Evolutionary conservation across 805 yeast species (phyloP), one percentile per base, ranked within the genome.

Genomic region (Lipomyces japonicus): DNA sequence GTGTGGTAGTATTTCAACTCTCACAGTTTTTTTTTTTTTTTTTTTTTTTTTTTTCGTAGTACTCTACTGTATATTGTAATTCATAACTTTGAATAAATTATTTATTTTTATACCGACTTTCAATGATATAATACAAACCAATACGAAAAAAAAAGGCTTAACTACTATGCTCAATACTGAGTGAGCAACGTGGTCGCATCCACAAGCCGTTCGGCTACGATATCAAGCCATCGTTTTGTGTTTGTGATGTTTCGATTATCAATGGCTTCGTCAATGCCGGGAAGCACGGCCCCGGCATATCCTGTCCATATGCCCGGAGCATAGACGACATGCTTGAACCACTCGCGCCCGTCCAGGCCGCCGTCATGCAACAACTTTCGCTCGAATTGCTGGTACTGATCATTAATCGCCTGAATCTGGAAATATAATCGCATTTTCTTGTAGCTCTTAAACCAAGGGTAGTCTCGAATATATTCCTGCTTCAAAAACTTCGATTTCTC

Each of bases 391-490:
- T 64, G 65, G 41, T 77, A 65, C 55, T 71, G 71, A 26, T 56
- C 30, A 63, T 80, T 79, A 35, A 70, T 32, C n/a, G 35, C 53
- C 39, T 82, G 77, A 49, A 83, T 71, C 47, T 76, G 75, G 14
- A 83, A 75, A 44, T 80, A 82, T 3, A 81, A 71, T 44, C 70
- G 74, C 32, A 86, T 62, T 65, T 87, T 87, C 56, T 73, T 76
- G 57, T 72, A 75, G 45, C 75, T 68, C 55, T 75, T 72, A 70
- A 82, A 87, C 89, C 95, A 84, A 1, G 96, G 89, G 60, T 77
- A 84, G 59, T 87, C 97, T 38, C 74, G 69, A 0, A 73, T 66
- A 47, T 81, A 77, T 30, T 75, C 72, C 1, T 68, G 66, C 55
- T 79, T 80, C 24, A 86, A 70, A 1, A 71, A 63, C 2, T 61